A percentile compares a stretch with the other conserved stretches of the same genome.
phyloP scores from a whole-genome alignment of 2,329 filamentous ascomycete genomes.

The Dendryphion nanum region DNA sequence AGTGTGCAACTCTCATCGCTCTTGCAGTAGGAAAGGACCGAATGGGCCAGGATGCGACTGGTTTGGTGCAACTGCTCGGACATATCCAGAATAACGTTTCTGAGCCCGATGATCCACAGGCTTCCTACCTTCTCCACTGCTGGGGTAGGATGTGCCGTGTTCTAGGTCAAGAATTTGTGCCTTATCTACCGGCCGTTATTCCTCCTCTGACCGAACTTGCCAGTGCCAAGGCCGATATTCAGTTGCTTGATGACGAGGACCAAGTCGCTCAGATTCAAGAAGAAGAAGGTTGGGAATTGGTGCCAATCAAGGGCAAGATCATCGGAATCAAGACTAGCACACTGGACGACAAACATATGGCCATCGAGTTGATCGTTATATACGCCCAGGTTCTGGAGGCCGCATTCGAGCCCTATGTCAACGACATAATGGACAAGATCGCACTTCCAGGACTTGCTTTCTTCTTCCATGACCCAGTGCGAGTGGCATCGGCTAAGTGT shows the following conservation, averaged over 20 bases:
- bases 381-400: conserved; percentile 95
- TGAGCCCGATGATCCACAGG: conserved; percentile 91
- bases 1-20: conserved; percentile 94
- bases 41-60: conserved; percentile 83
- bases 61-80: conserved; percentile 81
- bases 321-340: conserved; percentile 97
- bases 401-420: conserved; percentile 86
- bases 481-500: conserved; percentile 90
- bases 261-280: conserved; percentile 89
- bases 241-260: conserved; percentile 91
- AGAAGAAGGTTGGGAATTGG: conserved; percentile 96
- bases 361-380: conserved; percentile 96
- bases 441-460: conserved; percentile 91
- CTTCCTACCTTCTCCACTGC: conserved; percentile 96
- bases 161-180: conserved; percentile 83
- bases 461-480: conserved; percentile 98
- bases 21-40: conserved; percentile 91
- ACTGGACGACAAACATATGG: conserved; percentile 98
- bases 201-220: conserved; percentile 88
- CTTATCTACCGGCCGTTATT: conserved; percentile 91
- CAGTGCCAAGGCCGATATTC: conserved; percentile 94
- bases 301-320: conserved; percentile 95
- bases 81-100: conserved; percentile 78
- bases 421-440: conserved; percentile 94
- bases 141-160: conserved; percentile 99